Evolutionary conservation across 208 protist genomes (phyloP), one percentile per base, ranked within the genome.

Genomic region (Trypanosoma brucei): DNA sequence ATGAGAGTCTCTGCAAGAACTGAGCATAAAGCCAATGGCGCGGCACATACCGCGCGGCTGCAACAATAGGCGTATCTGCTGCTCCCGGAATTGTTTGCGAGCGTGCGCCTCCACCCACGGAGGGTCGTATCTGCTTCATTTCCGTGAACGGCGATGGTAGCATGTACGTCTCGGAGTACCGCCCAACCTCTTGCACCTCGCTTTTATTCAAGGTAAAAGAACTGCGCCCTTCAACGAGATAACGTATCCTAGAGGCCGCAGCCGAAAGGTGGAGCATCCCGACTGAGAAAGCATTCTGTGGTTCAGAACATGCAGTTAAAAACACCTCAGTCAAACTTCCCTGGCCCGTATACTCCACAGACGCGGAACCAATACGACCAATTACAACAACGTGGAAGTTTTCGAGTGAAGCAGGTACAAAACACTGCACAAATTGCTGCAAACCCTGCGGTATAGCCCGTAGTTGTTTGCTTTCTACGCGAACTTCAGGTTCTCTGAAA

Each of bases 131-230:
- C 61, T 78, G 74, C 37, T 74, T 46, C 55, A 89, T 77, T 22
- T 74, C 70, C 3, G 86, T 92, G 66, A 75, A 86, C 3, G 83
- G 86, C 6, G 76, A 78, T 13, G 78, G 76, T 37, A 89, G 39
- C 51, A 59, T 48, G 67, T 72, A 81, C 38, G 57, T 33, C 3
- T 34, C 45, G 46, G 82, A 85, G 31, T 89, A 62, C 31, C 61
- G 69, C 14, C 64, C 46, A 48, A 86, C 71, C 65, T 92, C 86
- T 11, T 70, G 36, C 51, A 59, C 67, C 45, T 84, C 85, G 14
- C 3, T 59, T 14, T 55, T 9, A 0, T 59, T 65, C 37, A 70
- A 55, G 31, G 65, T 62, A 0, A 42, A 37, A 35, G 40, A 0
- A 46, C 13, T 56, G 52, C 60, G 54, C 40, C 61, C 36, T 42